Evolutionary conservation across 352 stramenopile species (phyloP).

Genomic region (Globisporangium parvum): DNA sequence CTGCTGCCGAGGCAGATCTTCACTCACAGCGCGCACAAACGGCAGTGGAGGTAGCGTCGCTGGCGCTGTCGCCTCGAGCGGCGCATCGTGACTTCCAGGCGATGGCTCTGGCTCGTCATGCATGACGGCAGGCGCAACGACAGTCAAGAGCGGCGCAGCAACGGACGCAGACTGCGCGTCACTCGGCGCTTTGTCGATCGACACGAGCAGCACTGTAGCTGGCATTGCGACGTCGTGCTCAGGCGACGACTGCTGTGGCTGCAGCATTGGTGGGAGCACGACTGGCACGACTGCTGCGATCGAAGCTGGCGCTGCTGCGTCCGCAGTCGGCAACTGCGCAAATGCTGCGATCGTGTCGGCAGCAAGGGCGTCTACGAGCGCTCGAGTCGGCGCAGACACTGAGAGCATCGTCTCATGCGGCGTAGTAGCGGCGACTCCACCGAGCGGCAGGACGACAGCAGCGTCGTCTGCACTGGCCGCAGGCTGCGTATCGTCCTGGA

Average conservation of each 20-base stretch:
- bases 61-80: not conserved
- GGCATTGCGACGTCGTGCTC: not conserved
- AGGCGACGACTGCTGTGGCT: not conserved
- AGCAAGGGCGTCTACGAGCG: not conserved
- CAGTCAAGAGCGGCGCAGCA: not conserved
- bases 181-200: not conserved
- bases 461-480: not conserved
- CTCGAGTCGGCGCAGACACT: not conserved
- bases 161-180: not conserved
- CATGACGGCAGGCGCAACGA: not conserved
- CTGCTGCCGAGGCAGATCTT: too few relatives aligned
- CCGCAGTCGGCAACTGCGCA: not conserved
- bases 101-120: constrained; percentile 5
- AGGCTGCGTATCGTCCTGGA: constrained; percentile 3
- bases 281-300: not conserved
- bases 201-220: not conserved
- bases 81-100: not conserved
- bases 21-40: too few relatives aligned
- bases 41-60: too few relatives aligned
- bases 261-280: not conserved
- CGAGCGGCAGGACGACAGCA: not conserved
- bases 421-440: too few relatives aligned
- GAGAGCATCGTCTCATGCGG: not conserved
- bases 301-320: not conserved
- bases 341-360: not conserved